Base-by-base conservation (phyloP, 441 rosid species). In the Adansonia rubrostipa region DNA sequence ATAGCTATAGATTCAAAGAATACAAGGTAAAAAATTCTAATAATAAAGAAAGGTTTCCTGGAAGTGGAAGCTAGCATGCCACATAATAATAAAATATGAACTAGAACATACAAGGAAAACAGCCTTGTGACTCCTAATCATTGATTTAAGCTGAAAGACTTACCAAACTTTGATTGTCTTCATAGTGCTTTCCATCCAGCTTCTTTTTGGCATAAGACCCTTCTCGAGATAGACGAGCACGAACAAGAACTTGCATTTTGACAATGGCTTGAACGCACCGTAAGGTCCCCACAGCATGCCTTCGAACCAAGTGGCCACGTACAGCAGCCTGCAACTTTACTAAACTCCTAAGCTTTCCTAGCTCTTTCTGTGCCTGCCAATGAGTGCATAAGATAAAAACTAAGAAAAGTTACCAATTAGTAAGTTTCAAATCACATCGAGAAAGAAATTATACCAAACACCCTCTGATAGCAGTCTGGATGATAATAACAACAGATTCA, bases 241-340 rank as follows among this genome's bases (percentile, higher is more conserved):
- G 98, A 20, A 96, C 93, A 67, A 96, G 86, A 14, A 85, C 78
- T 83, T 96, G 99, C 94, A 96, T 90, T 85, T 96, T 96, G 80
- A 91, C 81, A 83, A 94, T 92, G 71, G 97, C 97, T 74, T 91
- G 99, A 73, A 93, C 85, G 60, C 98, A 96, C 44, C 92, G 86
- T 67, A 96, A 87, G 62, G 98, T 85, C 73, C 96, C 99, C 86
- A 85, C 80, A 72, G 98, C 99, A 79, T 88, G 96, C 78, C 73
- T 94, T 79, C 99, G 87, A 71, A 94, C 98, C 86, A 96, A 77
- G 85, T 92, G 93, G 53, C 99, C 98, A 11, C 98, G 94, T 15
- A 90, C 92, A 72, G 92, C 94, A 81, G 99, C 97, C 86, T 96
- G 99, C 90, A 94, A 81, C 87, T 89, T 93, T 50, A 94, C 83